Conservation (phyloP, 108 stramenopile genomes). For the Cyclotella cryptica region DNA sequence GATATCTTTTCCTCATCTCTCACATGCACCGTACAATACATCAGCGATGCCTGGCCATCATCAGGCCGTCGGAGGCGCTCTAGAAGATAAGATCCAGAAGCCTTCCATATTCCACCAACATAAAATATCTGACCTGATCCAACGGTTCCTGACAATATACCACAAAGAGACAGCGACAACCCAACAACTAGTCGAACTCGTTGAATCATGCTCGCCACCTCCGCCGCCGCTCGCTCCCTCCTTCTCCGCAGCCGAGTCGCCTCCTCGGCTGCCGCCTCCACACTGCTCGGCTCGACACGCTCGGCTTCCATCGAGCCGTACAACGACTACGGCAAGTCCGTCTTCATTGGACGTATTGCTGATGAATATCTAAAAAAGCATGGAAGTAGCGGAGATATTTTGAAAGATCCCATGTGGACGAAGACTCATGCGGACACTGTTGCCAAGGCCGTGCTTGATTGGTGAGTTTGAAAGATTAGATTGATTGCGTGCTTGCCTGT, state of each 20-base stretch:
- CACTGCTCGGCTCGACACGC: slow-evolving; percentile 35
- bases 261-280: slow-evolving; percentile 20
- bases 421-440: slow-evolving; percentile 84
- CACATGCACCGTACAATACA: no score
- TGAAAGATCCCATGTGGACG: slow-evolving; percentile 87
- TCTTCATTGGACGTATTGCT: slow-evolving; percentile 91
- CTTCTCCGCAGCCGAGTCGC: slow-evolving; percentile 48
- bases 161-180: background rate
- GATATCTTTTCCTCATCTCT: no score
- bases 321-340: slow-evolving; percentile 85
- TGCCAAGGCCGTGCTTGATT: slow-evolving; percentile 91
- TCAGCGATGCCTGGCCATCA: no score
- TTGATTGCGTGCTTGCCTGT: no score
- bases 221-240: slow-evolving; percentile 66
- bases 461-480: slow-evolving; percentile 63
- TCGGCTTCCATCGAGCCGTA: slow-evolving; percentile 81
- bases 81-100: no score
- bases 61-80: no score
- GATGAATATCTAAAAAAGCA: slow-evolving; percentile 92
- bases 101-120: no score
- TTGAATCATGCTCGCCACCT: slow-evolving; percentile 69
- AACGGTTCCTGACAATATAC: no score
- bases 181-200: background rate
- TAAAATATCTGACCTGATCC: no score
- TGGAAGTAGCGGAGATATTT: slow-evolving; percentile 71